A percentile compares a stretch with the other conserved stretches of the same genome.
Evolutionary conservation across 768 basidiomycete species (phyloP).

Genomic region (Stropharia rugosoannulata): DNA sequence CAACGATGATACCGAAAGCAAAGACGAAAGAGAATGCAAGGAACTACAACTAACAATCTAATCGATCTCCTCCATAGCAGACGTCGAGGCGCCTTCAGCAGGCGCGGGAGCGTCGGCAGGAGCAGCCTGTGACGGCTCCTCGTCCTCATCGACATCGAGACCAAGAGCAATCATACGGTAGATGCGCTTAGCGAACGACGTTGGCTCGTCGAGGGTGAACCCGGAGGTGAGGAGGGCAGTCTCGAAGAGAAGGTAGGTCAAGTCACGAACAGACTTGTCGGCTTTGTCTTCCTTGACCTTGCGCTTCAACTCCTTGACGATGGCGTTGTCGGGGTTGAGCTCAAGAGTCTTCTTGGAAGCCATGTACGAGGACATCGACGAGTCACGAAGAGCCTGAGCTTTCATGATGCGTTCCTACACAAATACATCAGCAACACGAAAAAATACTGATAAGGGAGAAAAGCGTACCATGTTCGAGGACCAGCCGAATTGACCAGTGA

Average conservation of each 20-base stretch:
- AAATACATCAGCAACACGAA: conserved; percentile 1
- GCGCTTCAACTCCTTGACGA: conserved; percentile 94
- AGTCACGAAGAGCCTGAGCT: conserved; percentile 94
- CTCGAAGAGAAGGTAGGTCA: conserved; percentile 96
- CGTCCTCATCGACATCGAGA: conserved; percentile 85
- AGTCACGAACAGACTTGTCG: conserved; percentile 96
- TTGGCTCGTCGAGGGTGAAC: conserved; percentile 94
- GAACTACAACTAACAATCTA: conserved; percentile 35
- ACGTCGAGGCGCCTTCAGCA: conserved; percentile 61
- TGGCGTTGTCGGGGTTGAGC: conserved; percentile 88
- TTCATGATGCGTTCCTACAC: conserved; percentile 95
- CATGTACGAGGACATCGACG: conserved; percentile 99
- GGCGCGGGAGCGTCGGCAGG: conserved; percentile 47
- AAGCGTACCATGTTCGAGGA: conserved; percentile 91
- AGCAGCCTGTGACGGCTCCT: conserved; percentile 45
- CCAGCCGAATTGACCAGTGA: conserved; percentile 99
- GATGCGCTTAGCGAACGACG: conserved; percentile 94
- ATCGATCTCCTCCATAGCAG: conserved; percentile 98
- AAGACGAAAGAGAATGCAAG: conserved; percentile 21
- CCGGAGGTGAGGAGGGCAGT: conserved; percentile 94
- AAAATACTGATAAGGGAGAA: background rate
- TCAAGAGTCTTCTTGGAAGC: conserved; percentile 98
- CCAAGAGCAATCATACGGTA: conserved; percentile 96
- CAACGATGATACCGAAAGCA: conserved; percentile 23
- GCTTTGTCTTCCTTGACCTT: conserved; percentile 97